Conservation (phyloP, 2,329 filamentous ascomycete species). For the Plectosphaerella sp. region DNA sequence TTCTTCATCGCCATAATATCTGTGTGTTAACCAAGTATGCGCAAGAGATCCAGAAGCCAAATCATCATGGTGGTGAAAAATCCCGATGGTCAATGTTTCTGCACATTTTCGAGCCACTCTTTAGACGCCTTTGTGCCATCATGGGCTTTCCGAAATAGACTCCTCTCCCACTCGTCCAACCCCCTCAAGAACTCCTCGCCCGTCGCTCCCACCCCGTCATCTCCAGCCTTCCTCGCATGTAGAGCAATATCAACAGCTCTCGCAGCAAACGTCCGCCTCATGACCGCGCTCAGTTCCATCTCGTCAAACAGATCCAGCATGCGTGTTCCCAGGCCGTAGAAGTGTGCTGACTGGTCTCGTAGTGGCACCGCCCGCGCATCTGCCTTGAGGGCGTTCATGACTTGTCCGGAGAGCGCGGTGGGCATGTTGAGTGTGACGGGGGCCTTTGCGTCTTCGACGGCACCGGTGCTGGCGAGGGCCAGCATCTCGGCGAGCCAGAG, state of each 20-base stretch:
- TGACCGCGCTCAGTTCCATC: constrained; percentile 66
- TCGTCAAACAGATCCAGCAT: constrained; percentile 92
- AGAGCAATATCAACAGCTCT: constrained; percentile 80
- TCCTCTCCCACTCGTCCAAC: constrained; percentile 84
- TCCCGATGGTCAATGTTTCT: constrained; percentile 23
- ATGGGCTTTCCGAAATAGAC: constrained; percentile 68
- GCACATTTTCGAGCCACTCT: constrained; percentile 62
- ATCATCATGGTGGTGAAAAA: too few relatives aligned
- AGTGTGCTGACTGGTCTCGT: constrained; percentile 77
- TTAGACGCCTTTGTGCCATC: constrained; percentile 67
- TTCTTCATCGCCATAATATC: too few relatives aligned
- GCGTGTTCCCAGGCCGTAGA: constrained; percentile 79
- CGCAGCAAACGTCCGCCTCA: constrained; percentile 74
- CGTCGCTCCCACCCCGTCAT: constrained; percentile 55
- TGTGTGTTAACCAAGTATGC: too few relatives aligned
- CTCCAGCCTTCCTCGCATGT: constrained; percentile 80
- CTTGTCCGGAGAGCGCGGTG: constrained; percentile 67
- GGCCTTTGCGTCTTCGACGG: constrained; percentile 39
- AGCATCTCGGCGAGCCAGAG: constrained; percentile 96
- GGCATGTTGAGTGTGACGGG: constrained; percentile 81
- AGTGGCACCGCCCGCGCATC: constrained; percentile 83
- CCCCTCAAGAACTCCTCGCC: constrained; percentile 82
- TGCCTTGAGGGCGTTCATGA: constrained; percentile 86
- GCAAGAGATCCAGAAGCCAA: too few relatives aligned
- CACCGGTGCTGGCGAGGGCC: constrained; percentile 56